Percentiles rank a stretch among this genome's conserved stretches.
Conservation (phyloP, 1,284 basidiomycete genomes). For the Porodaedalea pini region DNA sequence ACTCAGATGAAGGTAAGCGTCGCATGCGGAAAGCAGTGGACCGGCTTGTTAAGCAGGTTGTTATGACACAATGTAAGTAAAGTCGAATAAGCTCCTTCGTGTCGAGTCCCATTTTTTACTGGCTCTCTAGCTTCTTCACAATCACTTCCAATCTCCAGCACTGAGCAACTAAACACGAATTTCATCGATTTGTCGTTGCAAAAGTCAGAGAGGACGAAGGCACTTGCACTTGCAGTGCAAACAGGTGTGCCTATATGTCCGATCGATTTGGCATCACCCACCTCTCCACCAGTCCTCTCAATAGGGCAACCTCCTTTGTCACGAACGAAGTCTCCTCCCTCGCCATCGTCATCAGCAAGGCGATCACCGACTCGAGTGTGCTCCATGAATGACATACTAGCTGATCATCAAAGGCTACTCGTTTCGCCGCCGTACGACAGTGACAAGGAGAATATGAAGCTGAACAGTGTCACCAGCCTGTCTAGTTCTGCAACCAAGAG, state of each 20-base stretch:
- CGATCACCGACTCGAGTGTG: constrained; percentile 47
- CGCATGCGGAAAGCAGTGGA: constrained; percentile 66
- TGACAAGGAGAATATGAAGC: constrained; percentile 26
- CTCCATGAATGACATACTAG: constrained; percentile 54
- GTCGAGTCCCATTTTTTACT: no score
- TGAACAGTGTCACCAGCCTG: constrained; percentile 9
- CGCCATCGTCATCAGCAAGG: constrained; percentile 10
- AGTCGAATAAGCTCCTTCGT: neutral
- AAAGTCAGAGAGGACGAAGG: constrained; percentile 26
- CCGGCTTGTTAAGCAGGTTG: constrained; percentile 39
- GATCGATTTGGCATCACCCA: constrained; percentile 14
- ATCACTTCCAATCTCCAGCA: neutral
- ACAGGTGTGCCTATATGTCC: constrained; percentile 30
- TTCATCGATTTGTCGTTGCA: neutral
- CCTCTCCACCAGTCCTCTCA: constrained; percentile 21
- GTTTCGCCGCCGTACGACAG: constrained; percentile 22
- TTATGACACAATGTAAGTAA: neutral
- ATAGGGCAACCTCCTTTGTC: constrained; percentile 10
- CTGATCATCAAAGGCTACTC: constrained; percentile 43
- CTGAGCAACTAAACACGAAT: neutral
- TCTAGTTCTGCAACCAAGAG: constrained; percentile 9
- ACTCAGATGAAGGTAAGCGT: constrained; percentile 48
- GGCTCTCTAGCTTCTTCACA: neutral
- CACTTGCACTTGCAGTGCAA: constrained; percentile 34
- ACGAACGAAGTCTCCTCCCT: neutral